Conservation (phyloP, 257 asterid genomes). For the Prunella vulgaris region DNA sequence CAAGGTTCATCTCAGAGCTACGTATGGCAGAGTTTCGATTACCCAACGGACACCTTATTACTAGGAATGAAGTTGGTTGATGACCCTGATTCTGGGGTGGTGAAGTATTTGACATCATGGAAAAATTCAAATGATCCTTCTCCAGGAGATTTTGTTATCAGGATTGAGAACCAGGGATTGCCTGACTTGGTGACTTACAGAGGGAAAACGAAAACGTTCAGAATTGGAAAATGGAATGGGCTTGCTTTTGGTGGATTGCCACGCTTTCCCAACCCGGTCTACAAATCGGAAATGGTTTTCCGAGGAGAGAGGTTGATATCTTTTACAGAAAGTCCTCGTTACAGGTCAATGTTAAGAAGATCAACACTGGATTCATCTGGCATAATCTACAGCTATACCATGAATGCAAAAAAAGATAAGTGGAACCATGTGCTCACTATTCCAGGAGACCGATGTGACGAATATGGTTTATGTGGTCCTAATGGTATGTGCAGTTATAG, state of each 20-base stretch:
- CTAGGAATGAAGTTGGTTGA: slow-evolving; percentile 24
- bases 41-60: slow-evolving; percentile 30
- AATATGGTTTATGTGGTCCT: slow-evolving; percentile 35
- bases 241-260: slow-evolving; percentile 10
- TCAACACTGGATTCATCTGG: slow-evolving; percentile 9
- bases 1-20: background rate
- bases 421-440: background rate
- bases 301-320: slow-evolving; percentile 12
- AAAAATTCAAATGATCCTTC: slow-evolving; percentile 32
- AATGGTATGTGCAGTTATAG: slow-evolving; percentile 21
- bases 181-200: slow-evolving; percentile 15
- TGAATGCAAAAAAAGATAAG: slow-evolving; percentile 16
- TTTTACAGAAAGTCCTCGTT: background rate
- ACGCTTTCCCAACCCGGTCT: background rate
- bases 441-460: slow-evolving; percentile 16
- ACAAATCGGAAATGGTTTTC: background rate
- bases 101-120: slow-evolving; percentile 31
- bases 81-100: slow-evolving; percentile 11
- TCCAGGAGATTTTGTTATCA: slow-evolving; percentile 20
- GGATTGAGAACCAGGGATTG: slow-evolving; percentile 20
- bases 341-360: slow-evolving; percentile 17
- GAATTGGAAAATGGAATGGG: slow-evolving; percentile 41
- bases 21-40: slow-evolving; percentile 37
- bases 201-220: slow-evolving; percentile 1
- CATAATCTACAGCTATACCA: background rate